phyloP scores from a whole-genome alignment of 768 basidiomycete genomes.

The Clitopilus hobsonii region DNA sequence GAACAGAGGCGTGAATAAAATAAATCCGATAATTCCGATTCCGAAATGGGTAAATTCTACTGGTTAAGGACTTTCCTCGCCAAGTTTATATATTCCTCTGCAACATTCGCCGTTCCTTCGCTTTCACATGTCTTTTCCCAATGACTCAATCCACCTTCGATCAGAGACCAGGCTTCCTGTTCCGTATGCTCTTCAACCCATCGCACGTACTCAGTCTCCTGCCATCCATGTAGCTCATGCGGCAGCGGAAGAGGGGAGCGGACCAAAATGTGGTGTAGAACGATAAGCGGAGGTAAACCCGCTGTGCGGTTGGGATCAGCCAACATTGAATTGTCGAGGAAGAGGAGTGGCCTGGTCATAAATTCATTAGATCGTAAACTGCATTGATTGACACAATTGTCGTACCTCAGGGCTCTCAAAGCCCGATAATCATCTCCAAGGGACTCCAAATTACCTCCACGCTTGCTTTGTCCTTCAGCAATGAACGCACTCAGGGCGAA shows the following conservation, averaged over 20 bases:
- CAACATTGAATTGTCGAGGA: conserved; percentile 75
- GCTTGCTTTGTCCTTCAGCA: conserved; percentile 53
- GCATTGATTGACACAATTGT: not conserved
- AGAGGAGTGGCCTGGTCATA: conserved; percentile 69
- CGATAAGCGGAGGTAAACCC: conserved; percentile 81
- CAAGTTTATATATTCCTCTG: conserved; percentile 59
- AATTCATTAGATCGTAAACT: not conserved
- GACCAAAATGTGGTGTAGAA: conserved; percentile 90
- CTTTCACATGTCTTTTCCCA: conserved; percentile 73
- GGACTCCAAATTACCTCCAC: conserved; percentile 62
- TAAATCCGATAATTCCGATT: conserved; percentile 1
- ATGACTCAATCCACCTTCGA: conserved; percentile 73
- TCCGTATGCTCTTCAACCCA: conserved; percentile 92
- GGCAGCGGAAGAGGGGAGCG: conserved; percentile 84
- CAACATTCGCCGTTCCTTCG: conserved; percentile 44
- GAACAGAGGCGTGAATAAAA: not conserved
- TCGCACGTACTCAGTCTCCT: conserved; percentile 91
- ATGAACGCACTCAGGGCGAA: conserved; percentile 84
- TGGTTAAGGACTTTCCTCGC: conserved; percentile 61
- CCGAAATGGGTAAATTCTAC: not conserved
- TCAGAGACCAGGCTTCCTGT: conserved; percentile 72
- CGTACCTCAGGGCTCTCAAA: conserved; percentile 82
- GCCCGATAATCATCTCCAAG: conserved; percentile 87
- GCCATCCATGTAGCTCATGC: conserved; percentile 89
- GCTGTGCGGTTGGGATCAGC: conserved; percentile 61